Percentiles rank a stretch among this genome's conserved stretches.
Evolutionary conservation across 2,329 filamentous ascomycete species (phyloP).

Genomic region (Pyricularia pennisetigena): DNA sequence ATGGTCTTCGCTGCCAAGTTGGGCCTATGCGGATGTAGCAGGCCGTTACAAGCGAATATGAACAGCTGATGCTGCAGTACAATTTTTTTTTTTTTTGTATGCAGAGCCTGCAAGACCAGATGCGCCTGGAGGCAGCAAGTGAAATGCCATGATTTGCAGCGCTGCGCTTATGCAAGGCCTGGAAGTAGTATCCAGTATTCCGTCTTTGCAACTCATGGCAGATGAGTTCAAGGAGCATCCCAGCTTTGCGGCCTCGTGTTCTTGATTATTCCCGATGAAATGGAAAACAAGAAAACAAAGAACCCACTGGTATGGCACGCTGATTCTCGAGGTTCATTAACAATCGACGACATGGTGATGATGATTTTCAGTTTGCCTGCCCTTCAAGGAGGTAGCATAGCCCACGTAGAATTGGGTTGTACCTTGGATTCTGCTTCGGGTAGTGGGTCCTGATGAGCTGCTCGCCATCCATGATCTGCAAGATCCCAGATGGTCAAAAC

Average conservation of each 20-base stretch:
- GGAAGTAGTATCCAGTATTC: not conserved
- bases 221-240: not conserved
- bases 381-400: not conserved
- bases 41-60: not conserved
- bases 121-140: not conserved
- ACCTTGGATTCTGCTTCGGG: not conserved
- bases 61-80: not conserved
- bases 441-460: not conserved
- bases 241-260: not conserved
- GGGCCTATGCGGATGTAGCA: not conserved
- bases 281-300: not conserved
- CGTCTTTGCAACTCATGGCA: not conserved
- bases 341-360: not conserved
- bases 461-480: slow-evolving; percentile 1
- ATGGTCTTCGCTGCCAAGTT: not conserved
- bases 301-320: not conserved
- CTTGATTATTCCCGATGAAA: not conserved
- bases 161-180: not conserved
- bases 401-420: not conserved
- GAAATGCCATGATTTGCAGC: not conserved
- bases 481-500: not conserved
- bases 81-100: too few species aligned
- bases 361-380: not conserved
- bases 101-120: not conserved
- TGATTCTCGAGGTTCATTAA: not conserved